Conservation (phyloP, 495 filamentous ascomycete species). For the Bombardia bombarda region DNA sequence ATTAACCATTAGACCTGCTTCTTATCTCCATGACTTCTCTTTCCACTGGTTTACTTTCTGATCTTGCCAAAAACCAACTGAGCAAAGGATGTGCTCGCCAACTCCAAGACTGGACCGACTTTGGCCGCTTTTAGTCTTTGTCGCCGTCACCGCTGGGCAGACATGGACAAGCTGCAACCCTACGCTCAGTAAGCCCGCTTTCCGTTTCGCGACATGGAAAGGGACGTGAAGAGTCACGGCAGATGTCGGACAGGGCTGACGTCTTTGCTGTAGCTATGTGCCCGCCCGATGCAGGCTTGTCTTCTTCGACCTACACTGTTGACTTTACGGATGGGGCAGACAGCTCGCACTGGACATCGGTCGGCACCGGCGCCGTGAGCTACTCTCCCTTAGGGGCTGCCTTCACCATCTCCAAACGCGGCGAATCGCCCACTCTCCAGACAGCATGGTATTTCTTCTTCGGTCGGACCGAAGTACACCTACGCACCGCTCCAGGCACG, state of each 20-base stretch:
- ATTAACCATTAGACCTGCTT: too few species aligned
- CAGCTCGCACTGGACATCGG: constrained; percentile 52
- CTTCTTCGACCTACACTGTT: constrained; percentile 27
- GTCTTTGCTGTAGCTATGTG: constrained; percentile 7
- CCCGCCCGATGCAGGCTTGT: constrained; percentile 8
- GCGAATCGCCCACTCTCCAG: constrained; percentile 67
- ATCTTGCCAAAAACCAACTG: too few species aligned
- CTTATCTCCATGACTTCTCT: too few species aligned
- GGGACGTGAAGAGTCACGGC: too few species aligned
- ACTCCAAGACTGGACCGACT: not conserved
- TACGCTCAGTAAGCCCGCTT: constrained; percentile 2
- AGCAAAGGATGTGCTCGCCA: not conserved
- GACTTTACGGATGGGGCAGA: constrained; percentile 58
- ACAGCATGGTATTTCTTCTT: constrained; percentile 69
- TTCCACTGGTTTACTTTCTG: too few species aligned
- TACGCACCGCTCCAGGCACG: constrained; percentile 55
- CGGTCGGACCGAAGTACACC: constrained; percentile 56
- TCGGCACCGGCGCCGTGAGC: constrained; percentile 42
- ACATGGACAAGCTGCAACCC: constrained; percentile 11
- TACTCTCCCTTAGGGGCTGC: constrained; percentile 57
- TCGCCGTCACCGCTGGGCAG: constrained; percentile 1
- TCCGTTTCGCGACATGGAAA: too few species aligned
- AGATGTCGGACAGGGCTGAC: too few species aligned
- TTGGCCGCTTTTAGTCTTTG: constrained; percentile 1
- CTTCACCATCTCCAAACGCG: constrained; percentile 64